These are phyloP conservation scores for Corylus americana DNA, from an alignment of 306 rosid species.

Conservation along the genomic window DNA sequence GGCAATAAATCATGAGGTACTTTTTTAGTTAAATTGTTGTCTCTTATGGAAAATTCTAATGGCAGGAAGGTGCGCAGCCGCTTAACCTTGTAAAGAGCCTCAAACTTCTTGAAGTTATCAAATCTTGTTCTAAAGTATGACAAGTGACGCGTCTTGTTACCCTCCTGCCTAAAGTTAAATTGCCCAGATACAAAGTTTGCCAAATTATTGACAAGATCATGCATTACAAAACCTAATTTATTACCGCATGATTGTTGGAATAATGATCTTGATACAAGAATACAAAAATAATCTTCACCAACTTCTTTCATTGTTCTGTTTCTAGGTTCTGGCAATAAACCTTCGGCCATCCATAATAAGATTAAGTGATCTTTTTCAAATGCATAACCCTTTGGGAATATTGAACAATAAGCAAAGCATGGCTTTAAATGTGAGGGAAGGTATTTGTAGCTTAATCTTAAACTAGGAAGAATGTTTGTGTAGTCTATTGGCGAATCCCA, in stretches of 20 bases:
- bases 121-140: conserved; percentile 15
- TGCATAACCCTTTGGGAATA: conserved; percentile 30
- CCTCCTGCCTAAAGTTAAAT: conserved; percentile 12
- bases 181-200: conserved; percentile 29
- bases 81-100: neutral
- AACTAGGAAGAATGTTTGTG: neutral
- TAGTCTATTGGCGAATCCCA: conserved; percentile 20
- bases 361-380: conserved; percentile 26
- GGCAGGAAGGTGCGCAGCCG: conserved; percentile 26
- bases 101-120: conserved; percentile 17
- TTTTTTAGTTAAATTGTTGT: neutral
- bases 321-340: conserved; percentile 13
- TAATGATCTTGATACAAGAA: conserved; percentile 33
- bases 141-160: conserved; percentile 28
- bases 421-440: conserved; percentile 1
- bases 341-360: conserved; percentile 50
- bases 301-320: conserved; percentile 19
- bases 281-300: conserved; percentile 33
- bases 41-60: neutral
- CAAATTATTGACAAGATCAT: conserved; percentile 40
- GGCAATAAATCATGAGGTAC: neutral
- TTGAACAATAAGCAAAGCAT: conserved; percentile 25
- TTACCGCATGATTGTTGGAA: conserved; percentile 26
- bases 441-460: conserved; percentile 18
- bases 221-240: conserved; percentile 19